Evolutionary conservation across 2,329 filamentous ascomycete genomes (phyloP), one percentile per base, ranked within the genome.

Genomic region (Talaromyces sp.): DNA sequence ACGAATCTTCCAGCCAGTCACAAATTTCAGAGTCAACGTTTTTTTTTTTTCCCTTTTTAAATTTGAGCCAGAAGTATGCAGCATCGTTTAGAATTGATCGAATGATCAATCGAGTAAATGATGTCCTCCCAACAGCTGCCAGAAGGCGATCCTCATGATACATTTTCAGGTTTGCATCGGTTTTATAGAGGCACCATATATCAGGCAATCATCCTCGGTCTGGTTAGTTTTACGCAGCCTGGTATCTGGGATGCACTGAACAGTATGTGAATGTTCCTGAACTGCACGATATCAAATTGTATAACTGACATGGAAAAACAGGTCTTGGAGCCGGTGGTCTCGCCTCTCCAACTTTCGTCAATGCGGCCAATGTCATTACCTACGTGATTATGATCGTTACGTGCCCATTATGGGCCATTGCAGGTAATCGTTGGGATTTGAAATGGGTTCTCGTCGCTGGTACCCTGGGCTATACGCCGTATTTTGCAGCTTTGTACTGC

Each of bases 381-480:
- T 80, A 77, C 39, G 79, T 75, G 62, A 78, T 82, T 66, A 82
- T 83, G 79, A 75, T 79, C 6, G 77, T 80, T 23, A 74, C 74
- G 1, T 79, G 77, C 62, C 75, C 76, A 1, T 61, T 79, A 16
- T 79, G 78, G 37, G 73, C 73, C 16, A 70, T 79, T 44, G 40
- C 40, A 23, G 40, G 40, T 3, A 44, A 44, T 9, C 18, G 40
- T 4, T 44, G 40, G 40, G 18, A 44, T 9, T 21, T 44, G 40
- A 44, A 44, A 44, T 44, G 40, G 40, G 40, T 44, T 12, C 40
- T 44, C 3, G 40, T 44, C 21, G 40, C 18, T 21, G 40, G 40
- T 21, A 44, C 40, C 2, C 18, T 44, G 3, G 40, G 40, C 12
- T 44, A 44, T 44, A 44, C 40, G 40, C 40, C 40, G 8, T 44